Conservation (phyloP, 306 rosid genomes). For the Amphicarpaea edgeworthii region DNA sequence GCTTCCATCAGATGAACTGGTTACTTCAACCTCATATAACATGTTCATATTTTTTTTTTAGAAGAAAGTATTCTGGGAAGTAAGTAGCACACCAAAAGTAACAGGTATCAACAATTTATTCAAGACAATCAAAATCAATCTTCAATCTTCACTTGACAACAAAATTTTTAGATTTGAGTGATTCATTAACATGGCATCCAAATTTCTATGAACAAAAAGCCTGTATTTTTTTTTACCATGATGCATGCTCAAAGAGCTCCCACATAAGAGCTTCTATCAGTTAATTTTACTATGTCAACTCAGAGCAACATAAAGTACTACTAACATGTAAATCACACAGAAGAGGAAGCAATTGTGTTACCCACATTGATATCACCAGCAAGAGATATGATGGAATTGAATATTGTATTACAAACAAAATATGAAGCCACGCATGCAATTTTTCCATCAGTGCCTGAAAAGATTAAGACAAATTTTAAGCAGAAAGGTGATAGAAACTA, state of each 20-base stretch:
- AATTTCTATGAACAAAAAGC: conserved; percentile 7
- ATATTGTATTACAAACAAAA: conserved; percentile 77
- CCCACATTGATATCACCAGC: conserved; percentile 87
- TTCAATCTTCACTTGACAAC: conserved; percentile 18
- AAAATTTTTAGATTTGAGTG: conserved; percentile 16
- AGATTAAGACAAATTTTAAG: conserved; percentile 41
- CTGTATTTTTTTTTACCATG: conserved; percentile 21
- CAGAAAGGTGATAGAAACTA: conserved; percentile 23
- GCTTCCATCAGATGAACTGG: conserved; percentile 16
- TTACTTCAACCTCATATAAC: conserved; percentile 29
- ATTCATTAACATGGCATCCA: conserved; percentile 21
- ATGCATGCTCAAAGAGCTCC: conserved; percentile 1
- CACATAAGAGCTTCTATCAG: conserved; percentile 6
- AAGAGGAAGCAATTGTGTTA: conserved; percentile 34
- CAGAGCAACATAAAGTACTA: conserved; percentile 31
- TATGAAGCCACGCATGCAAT: conserved; percentile 81
- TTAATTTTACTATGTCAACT: conserved; percentile 33
- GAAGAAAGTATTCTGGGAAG: conserved; percentile 19
- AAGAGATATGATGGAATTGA: conserved; percentile 75
- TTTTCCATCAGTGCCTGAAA: conserved; percentile 90
- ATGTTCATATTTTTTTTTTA: conserved; percentile 13
- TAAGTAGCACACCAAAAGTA: conserved; percentile 17
- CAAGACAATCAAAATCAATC: conserved; percentile 25
- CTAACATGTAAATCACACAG: conserved; percentile 29
- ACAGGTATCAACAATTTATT: conserved; percentile 18